Evolutionary conservation across 208 protist genomes (phyloP).

Genomic region (Naegleria fowleri): DNA sequence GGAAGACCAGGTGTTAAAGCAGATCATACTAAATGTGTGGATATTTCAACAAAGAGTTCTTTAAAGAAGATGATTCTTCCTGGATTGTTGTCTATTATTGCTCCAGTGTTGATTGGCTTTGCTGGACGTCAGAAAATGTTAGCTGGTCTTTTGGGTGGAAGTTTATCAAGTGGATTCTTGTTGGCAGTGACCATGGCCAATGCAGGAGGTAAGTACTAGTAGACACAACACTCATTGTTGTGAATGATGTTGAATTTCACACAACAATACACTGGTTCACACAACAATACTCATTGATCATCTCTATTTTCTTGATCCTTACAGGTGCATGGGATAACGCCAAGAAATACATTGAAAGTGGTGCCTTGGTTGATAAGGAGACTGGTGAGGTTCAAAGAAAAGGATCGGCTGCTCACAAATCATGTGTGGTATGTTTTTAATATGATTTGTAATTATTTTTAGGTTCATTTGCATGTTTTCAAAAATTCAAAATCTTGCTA

Average conservation of each 20-base stretch:
- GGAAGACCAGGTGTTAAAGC: slow-evolving; percentile 56
- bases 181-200: slow-evolving; percentile 86
- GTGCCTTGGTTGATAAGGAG: slow-evolving; percentile 39
- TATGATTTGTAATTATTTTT: too few relatives aligned
- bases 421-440: too few relatives aligned
- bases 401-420: slow-evolving; percentile 67
- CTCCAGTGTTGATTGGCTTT: slow-evolving; percentile 75
- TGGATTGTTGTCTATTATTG: slow-evolving; percentile 35
- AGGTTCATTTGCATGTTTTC: background rate
- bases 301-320: too few relatives aligned
- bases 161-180: slow-evolving; percentile 80
- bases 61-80: slow-evolving; percentile 81
- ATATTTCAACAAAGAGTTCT: slow-evolving; percentile 76
- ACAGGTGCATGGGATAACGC: slow-evolving; percentile 92
- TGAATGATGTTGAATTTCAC: too few relatives aligned
- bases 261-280: too few relatives aligned
- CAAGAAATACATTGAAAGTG: slow-evolving; percentile 92
- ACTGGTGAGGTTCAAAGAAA: slow-evolving; percentile 67
- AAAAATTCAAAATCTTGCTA: background rate
- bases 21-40: slow-evolving; percentile 83
- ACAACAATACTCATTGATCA: too few relatives aligned
- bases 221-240: too few relatives aligned
- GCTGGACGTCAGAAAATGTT: slow-evolving; percentile 54
- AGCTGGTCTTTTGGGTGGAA: slow-evolving; percentile 75
- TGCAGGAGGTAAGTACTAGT: slow-evolving; percentile 56